Evolutionary conservation across 306 rosid species (phyloP), one percentile per base, ranked within the genome.

Genomic region (Rosa lucieae): DNA sequence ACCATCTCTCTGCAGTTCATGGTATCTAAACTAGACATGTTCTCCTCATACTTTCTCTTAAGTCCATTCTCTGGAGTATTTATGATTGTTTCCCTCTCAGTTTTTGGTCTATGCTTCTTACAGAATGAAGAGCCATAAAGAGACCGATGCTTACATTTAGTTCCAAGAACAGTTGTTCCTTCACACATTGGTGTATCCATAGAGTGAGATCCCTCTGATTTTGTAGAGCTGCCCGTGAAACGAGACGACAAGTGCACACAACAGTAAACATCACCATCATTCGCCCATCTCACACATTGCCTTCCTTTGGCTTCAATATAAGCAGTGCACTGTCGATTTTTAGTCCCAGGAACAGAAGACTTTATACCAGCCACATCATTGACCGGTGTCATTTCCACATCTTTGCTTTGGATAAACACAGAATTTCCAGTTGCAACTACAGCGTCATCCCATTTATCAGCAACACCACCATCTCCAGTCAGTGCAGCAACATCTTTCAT

Each of bases 261-360:
- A 77, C 99, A 96, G 81, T 93, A 96, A 72, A 96, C 98, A 86
- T 96, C 99, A 77, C 98, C 98, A 67, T 96, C 99, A 79, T 93
- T 96, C 53, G 99, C 99, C 99, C 98, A 96, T 85, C 99, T 90
- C 80, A 96, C 99, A 80, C 99, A 96, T 79, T 91, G 99, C 85
- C 99, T 90, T 79, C 99, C 98, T 87, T 96, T 96, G 55, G 98
- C 78, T 87, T 96, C 99, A 82, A 93, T 96, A 78, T 77, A 93
- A 76, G 99, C 98, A 75, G 80, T 86, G 67, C 99, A 96, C 58
- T 91, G 99, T 52, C 91, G 91, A 84, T 82, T 96, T 89, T 88
- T 95, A 76, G 84, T 87, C 70, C 89, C 97, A 69, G 83, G 80
- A 49, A 86, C 93, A 74, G 80, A 77, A 51, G 82, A 77, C 72